Percentiles rank a stretch among this genome's conserved stretches.
These are phyloP conservation scores for Acacia crassicarpa DNA, from an alignment of 306 rosid genomes.

Conservation along the genomic window DNA sequence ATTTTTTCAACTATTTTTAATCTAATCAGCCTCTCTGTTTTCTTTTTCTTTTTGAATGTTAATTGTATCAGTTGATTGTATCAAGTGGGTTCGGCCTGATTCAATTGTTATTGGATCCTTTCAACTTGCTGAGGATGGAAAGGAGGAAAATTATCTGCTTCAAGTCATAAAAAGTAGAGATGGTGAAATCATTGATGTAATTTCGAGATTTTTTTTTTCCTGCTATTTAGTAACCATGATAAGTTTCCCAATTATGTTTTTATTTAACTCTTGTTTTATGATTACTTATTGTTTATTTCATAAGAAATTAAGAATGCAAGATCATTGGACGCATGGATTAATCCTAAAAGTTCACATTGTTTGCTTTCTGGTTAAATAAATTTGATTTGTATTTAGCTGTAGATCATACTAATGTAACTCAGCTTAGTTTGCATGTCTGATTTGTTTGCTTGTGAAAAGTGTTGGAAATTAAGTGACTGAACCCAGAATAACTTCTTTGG, in stretches of 20 bases:
- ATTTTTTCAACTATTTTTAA: neutral
- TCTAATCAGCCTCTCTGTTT: conserved; percentile 28
- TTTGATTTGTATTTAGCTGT: neutral
- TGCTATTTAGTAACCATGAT: neutral
- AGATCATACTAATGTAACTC: neutral
- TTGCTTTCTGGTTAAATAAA: conserved; percentile 14
- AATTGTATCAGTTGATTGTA: conserved; percentile 77
- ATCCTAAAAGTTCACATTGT: conserved; percentile 18
- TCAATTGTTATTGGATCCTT: conserved; percentile 86
- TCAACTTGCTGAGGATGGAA: conserved; percentile 67
- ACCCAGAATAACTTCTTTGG: neutral
- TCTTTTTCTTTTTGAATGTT: conserved; percentile 2
- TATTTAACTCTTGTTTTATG: neutral
- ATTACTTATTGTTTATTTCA: neutral
- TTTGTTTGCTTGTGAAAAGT: neutral
- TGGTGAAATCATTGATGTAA: conserved; percentile 76
- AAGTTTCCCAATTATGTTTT: conserved; percentile 18
- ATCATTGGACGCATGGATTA: neutral
- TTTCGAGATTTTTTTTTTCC: conserved; percentile 29
- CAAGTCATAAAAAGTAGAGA: conserved; percentile 69
- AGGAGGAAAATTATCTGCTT: conserved; percentile 75
- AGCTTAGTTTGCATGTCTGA: neutral
- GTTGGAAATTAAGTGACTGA: neutral
- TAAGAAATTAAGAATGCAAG: neutral
- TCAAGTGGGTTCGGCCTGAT: conserved; percentile 84